phyloP scores from a whole-genome alignment of 139 green algal genomes.

The Coccomyxa sp. region DNA sequence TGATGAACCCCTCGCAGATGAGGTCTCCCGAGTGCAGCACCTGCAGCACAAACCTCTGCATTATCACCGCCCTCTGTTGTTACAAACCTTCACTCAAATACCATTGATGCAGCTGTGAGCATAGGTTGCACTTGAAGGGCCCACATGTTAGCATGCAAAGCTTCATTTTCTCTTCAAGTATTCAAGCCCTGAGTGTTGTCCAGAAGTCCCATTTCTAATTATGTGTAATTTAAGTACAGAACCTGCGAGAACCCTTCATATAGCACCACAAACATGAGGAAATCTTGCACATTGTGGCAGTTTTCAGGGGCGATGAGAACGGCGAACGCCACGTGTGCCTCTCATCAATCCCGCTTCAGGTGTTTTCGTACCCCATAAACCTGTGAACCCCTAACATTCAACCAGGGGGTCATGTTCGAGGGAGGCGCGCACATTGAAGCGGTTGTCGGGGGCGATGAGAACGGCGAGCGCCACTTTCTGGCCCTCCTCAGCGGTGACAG shows the following conservation, averaged over 20 bases:
- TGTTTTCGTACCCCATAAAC: too few species aligned
- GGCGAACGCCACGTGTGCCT: not conserved
- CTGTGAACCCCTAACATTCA: not conserved
- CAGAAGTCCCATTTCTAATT: too few species aligned
- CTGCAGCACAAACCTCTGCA: not conserved
- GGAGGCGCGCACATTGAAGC: not conserved
- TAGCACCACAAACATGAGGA: too few species aligned
- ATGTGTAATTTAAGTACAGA: too few species aligned
- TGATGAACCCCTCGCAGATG: slow-evolving; percentile 4
- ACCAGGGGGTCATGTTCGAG: not conserved
- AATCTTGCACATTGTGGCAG: not conserved
- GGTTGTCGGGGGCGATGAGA: not conserved
- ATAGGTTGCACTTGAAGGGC: not conserved
- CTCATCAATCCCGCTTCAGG: too few species aligned
- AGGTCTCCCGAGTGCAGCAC: slow-evolving; percentile 2
- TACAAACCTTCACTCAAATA: not conserved
- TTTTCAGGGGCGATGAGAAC: not conserved
- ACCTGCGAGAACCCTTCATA: too few species aligned
- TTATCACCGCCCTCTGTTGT: not conserved
- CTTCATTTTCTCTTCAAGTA: too few species aligned
- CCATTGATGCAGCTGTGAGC: not conserved
- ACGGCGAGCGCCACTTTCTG: slow-evolving; percentile 1
- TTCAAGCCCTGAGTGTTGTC: too few species aligned
- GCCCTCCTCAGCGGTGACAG: not conserved
- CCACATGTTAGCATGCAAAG: too few species aligned